These are phyloP conservation scores for Hypseocharis bilobata DNA, from an alignment of 441 rosid species.

Conservation along the genomic window DNA sequence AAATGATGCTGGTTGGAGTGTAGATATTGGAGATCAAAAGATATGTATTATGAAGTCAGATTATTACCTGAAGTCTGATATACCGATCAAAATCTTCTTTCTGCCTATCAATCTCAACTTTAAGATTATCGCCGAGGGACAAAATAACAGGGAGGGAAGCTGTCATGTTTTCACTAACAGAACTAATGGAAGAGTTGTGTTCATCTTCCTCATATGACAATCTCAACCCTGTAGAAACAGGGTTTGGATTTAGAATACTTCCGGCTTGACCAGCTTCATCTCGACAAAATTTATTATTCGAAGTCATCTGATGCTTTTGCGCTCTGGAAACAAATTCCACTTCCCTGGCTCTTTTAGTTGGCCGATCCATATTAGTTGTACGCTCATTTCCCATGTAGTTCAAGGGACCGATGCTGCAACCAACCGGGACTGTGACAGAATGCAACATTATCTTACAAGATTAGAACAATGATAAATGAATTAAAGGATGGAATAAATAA, in stretches of 20 bases:
- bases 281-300: conserved; percentile 33
- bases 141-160: conserved; percentile 31
- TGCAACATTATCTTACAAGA: conserved; percentile 13
- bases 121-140: conserved; percentile 39
- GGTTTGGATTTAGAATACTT: conserved; percentile 37
- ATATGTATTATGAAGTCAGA: neutral
- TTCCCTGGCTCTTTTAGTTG: conserved; percentile 44
- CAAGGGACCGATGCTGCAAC: conserved; percentile 32
- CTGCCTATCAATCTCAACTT: conserved; percentile 41
- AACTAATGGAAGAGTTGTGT: conserved; percentile 51
- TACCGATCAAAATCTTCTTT: conserved; percentile 47
- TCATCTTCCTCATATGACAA: conserved; percentile 58
- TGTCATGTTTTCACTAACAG: conserved; percentile 39
- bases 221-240: conserved; percentile 53
- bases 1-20: neutral
- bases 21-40: neutral
- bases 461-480: conserved; percentile 7
- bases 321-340: conserved; percentile 27
- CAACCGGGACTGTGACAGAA: conserved; percentile 32
- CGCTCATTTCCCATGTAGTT: conserved; percentile 37
- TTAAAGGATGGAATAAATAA: neutral
- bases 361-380: conserved; percentile 23
- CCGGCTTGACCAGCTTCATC: conserved; percentile 35
- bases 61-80: conserved; percentile 42
- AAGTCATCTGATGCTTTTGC: conserved; percentile 33